A percentile compares a stretch with the other conserved stretches of the same genome.
Conservation (phyloP, 192 early-diverging fungal species). For the Geranomyces michiganensis region DNA sequence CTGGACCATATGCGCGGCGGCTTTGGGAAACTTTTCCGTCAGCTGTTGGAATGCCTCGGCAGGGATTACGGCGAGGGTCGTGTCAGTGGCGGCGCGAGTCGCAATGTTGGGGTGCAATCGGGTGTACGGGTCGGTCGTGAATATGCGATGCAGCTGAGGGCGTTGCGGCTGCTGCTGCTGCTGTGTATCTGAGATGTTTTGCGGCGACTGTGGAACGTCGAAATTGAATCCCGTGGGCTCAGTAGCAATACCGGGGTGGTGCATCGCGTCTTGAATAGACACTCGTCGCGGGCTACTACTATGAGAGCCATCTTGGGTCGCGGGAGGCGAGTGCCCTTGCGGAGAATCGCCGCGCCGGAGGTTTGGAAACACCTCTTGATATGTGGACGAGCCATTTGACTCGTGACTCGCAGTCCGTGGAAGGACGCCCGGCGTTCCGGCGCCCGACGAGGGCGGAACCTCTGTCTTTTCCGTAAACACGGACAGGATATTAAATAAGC, state of each 20-base stretch:
- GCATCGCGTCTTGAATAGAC: background rate
- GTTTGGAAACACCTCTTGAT: slow-evolving; percentile 34
- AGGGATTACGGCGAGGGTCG: slow-evolving; percentile 92
- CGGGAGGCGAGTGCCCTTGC: background rate
- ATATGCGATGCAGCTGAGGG: slow-evolving; percentile 4
- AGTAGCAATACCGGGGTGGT: background rate
- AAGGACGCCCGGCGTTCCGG: background rate
- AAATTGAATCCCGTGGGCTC: background rate
- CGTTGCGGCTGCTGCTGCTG: background rate
- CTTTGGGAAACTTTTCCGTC: slow-evolving; percentile 86
- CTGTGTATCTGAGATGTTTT: slow-evolving; percentile 2
- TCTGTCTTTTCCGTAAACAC: slow-evolving; percentile 78
- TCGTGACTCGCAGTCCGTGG: background rate
- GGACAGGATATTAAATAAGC: slow-evolving; percentile 88
- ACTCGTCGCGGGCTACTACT: background rate
- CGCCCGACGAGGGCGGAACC: background rate
- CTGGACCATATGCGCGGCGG: slow-evolving; percentile 92
- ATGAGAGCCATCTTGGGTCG: background rate
- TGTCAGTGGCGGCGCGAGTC: slow-evolving; percentile 81
- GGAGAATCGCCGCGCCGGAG: slow-evolving; percentile 24
- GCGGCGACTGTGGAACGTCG: background rate
- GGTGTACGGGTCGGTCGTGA: slow-evolving; percentile 1
- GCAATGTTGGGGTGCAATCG: slow-evolving; percentile 73
- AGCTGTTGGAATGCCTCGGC: slow-evolving; percentile 89
- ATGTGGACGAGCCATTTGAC: slow-evolving; percentile 8